These are phyloP conservation scores for Bremia lactucae DNA, from an alignment of 352 stramenopile species.

Conservation along the genomic window DNA sequence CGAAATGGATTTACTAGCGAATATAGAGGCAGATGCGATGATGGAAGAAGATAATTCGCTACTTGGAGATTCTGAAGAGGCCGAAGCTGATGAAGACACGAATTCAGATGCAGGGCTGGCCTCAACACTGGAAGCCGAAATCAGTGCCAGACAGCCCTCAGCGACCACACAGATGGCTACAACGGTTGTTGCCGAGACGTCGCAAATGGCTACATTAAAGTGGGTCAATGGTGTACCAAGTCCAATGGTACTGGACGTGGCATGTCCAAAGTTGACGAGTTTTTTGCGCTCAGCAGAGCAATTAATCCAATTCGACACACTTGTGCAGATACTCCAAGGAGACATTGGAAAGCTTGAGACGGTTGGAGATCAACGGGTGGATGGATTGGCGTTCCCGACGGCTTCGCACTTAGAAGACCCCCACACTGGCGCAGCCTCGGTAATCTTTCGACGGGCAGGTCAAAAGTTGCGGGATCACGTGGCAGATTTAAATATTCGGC, in stretches of 20 bases:
- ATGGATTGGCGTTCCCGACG: slow-evolving; percentile 31
- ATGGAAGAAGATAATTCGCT: slow-evolving; percentile 8
- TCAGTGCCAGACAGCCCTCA: too few species aligned
- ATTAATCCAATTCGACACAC: slow-evolving; percentile 25
- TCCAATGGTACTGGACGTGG: slow-evolving; percentile 14
- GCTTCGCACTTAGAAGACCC: slow-evolving; percentile 14
- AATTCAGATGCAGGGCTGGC: slow-evolving; percentile 1
- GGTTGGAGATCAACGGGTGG: slow-evolving; percentile 13
- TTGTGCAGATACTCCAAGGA: slow-evolving; percentile 26
- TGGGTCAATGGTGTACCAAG: slow-evolving; percentile 15
- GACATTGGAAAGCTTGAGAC: slow-evolving; percentile 30
- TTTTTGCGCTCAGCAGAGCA: slow-evolving; percentile 28
- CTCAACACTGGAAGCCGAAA: too few species aligned
- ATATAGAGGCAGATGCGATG: not conserved
- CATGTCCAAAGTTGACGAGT: slow-evolving; percentile 16
- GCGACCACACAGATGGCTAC: too few species aligned
- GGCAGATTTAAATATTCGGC: slow-evolving; percentile 1
- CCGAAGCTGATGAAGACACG: slow-evolving; percentile 6
- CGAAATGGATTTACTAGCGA: slow-evolving; percentile 18
- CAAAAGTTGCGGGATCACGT: slow-evolving; percentile 17
- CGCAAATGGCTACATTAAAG: not conserved
- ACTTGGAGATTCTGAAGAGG: slow-evolving; percentile 14
- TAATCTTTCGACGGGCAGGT: slow-evolving; percentile 25
- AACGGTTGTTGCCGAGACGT: too few species aligned
- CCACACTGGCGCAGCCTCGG: slow-evolving; percentile 18